Percentiles rank a stretch among this genome's conserved stretches.
phyloP scores from a whole-genome alignment of 768 basidiomycete species.

The Lentinus brumalis region DNA sequence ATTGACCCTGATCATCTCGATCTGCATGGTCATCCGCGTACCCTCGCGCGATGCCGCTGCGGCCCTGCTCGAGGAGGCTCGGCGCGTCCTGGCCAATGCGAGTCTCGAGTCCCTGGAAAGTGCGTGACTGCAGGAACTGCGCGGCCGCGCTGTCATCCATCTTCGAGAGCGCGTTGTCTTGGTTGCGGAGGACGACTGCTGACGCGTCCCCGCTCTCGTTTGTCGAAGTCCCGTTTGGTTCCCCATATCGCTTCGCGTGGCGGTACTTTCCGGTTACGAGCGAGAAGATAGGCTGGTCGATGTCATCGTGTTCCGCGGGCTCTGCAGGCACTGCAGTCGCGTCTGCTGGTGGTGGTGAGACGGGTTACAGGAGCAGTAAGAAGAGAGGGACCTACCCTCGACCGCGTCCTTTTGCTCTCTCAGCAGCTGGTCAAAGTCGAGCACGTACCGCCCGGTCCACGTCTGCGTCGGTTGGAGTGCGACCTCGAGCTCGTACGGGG shows the following conservation, averaged over 20 bases:
- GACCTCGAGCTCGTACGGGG: constrained; percentile 87
- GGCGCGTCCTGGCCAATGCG: constrained; percentile 79
- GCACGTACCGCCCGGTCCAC: constrained; percentile 78
- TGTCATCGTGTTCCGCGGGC: constrained; percentile 46
- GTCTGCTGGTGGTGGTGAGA: not conserved
- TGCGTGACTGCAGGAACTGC: constrained; percentile 71
- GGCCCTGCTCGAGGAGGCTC: constrained; percentile 81
- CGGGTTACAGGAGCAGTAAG: not conserved
- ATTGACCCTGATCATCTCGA: too few relatives aligned
- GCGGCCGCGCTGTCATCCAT: constrained; percentile 72
- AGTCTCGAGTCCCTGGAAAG: constrained; percentile 81
- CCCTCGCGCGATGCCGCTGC: constrained; percentile 86
- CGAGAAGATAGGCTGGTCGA: constrained; percentile 81
- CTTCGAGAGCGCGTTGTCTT: constrained; percentile 57
- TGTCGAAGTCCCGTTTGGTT: constrained; percentile 20
- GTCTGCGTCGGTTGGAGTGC: constrained; percentile 69
- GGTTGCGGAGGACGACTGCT: constrained; percentile 62
- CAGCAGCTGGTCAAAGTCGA: constrained; percentile 72
- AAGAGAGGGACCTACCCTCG: not conserved
- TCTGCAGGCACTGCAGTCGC: too few relatives aligned
- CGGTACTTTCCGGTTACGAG: constrained; percentile 85
- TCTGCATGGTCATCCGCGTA: constrained; percentile 44
- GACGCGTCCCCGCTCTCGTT: constrained; percentile 32
- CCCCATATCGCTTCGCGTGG: constrained; percentile 69
- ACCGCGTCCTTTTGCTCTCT: constrained; percentile 32